phyloP scores from a whole-genome alignment of 495 filamentous ascomycete genomes.

The Aspergillus homomorphus region DNA sequence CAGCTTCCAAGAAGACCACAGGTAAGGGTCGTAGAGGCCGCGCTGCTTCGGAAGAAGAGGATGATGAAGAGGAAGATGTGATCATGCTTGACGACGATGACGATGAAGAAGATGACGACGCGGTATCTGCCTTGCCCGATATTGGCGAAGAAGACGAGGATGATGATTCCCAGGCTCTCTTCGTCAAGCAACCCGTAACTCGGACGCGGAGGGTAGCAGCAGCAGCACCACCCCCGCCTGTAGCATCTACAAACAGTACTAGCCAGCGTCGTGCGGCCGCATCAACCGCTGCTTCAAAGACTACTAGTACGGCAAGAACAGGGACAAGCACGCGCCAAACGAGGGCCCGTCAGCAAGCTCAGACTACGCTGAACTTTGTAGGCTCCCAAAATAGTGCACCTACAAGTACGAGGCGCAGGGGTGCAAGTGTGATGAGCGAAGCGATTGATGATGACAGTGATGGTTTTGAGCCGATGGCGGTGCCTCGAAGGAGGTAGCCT shows the following conservation, averaged over 20 bases:
- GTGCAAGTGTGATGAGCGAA: slow-evolving; percentile 38
- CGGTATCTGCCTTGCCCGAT: slow-evolving; percentile 28
- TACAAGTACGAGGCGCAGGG: slow-evolving; percentile 29
- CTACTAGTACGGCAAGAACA: slow-evolving; percentile 29
- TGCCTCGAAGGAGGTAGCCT: slow-evolving; percentile 19
- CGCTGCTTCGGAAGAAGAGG: slow-evolving; percentile 55
- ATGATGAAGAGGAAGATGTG: slow-evolving; percentile 63
- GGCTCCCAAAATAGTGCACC: slow-evolving; percentile 47
- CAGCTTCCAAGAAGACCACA: slow-evolving; percentile 36
- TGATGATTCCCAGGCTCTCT: slow-evolving; percentile 49
- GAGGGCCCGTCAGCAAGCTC: slow-evolving; percentile 39
- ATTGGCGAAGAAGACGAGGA: slow-evolving; percentile 41
- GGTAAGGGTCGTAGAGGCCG: slow-evolving; percentile 35
- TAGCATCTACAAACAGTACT: slow-evolving; percentile 25
- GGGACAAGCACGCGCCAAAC: slow-evolving; percentile 8
- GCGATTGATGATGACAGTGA: slow-evolving; percentile 77
- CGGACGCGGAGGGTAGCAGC: slow-evolving; percentile 29
- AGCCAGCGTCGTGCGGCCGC: slow-evolving; percentile 35
- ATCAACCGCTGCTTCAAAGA: slow-evolving; percentile 46
- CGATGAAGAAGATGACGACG: slow-evolving; percentile 53
- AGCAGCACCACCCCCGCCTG: neutral
- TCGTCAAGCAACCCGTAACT: slow-evolving; percentile 51
- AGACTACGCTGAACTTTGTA: slow-evolving; percentile 74
- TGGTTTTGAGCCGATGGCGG: slow-evolving; percentile 66
- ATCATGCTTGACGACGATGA: slow-evolving; percentile 60